These are phyloP conservation scores for Pyropia haitanensis DNA, from an alignment of 23 red algal species.

Conservation along the genomic window DNA sequence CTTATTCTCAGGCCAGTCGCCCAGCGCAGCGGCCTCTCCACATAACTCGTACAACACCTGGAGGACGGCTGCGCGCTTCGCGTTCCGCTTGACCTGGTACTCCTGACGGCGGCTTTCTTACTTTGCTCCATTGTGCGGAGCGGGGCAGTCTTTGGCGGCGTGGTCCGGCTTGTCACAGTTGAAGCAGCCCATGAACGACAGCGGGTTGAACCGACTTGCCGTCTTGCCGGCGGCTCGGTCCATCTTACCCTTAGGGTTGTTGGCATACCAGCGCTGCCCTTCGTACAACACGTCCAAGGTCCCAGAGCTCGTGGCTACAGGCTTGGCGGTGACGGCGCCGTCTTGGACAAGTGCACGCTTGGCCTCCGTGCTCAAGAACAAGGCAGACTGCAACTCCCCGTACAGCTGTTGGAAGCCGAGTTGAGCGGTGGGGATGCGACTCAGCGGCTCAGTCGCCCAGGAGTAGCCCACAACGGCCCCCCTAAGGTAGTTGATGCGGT, in stretches of 20 bases:
- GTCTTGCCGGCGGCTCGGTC: background rate
- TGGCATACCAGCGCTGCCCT: slow-evolving; percentile 10
- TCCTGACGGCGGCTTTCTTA: background rate
- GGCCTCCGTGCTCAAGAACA: background rate
- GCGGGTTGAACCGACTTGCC: slow-evolving; percentile 1
- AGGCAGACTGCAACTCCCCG: background rate
- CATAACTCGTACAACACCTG: background rate
- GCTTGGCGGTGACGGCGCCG: background rate
- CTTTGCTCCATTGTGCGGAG: background rate
- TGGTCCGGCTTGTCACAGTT: slow-evolving; percentile 15
- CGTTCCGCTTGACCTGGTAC: slow-evolving; percentile 5
- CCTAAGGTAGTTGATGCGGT: background rate
- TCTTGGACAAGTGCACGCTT: background rate
- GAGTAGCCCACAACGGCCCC: background rate
- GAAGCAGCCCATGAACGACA: background rate
- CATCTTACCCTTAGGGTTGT: background rate
- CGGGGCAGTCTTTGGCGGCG: slow-evolving; percentile 2
- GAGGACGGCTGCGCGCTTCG: background rate
- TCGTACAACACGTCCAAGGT: background rate
- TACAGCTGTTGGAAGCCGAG: slow-evolving; percentile 12
- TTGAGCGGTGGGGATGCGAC: background rate
- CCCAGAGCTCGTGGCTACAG: background rate
- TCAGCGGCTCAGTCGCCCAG: background rate
- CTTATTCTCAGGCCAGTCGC: background rate
- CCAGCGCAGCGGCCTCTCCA: background rate